phyloP scores from a whole-genome alignment of 2,329 filamentous ascomycete genomes.

The Alternaria conjuncta region DNA sequence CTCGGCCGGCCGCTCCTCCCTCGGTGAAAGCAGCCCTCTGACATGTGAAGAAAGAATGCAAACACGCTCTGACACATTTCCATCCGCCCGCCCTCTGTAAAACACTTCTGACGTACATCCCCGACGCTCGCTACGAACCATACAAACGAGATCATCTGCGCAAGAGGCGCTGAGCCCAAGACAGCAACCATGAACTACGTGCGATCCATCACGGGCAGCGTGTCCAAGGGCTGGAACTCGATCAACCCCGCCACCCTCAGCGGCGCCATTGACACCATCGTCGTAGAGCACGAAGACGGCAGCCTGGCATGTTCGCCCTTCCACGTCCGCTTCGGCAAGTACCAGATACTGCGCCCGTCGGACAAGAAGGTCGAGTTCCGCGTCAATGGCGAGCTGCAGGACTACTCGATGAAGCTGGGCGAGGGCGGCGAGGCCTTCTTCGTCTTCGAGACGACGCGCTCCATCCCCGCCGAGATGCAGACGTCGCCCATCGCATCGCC shows the following conservation, averaged over 20 bases:
- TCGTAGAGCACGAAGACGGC: constrained; percentile 94
- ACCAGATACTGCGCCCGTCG: constrained; percentile 89
- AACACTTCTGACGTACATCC: constrained; percentile 5
- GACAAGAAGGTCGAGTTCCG: constrained; percentile 99
- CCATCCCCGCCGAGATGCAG: constrained; percentile 90
- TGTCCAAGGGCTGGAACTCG: constrained; percentile 99
- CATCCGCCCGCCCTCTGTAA: neutral
- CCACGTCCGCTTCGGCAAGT: constrained; percentile 98
- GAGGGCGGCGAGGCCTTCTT: constrained; percentile 99
- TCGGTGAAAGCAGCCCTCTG: constrained; percentile 4
- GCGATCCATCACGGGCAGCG: constrained; percentile 89
- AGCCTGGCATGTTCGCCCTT: constrained; percentile 91
- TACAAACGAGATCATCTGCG: neutral
- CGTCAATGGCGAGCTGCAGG: constrained; percentile 89
- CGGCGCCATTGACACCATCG: constrained; percentile 98
- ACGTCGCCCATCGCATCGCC: constrained; percentile 94
- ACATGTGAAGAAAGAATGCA: constrained; percentile 14
- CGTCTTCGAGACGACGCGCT: constrained; percentile 92
- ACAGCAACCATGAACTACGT: constrained; percentile 88
- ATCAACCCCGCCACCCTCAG: constrained; percentile 98
- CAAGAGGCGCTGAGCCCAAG: constrained; percentile 10
- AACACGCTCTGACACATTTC: neutral
- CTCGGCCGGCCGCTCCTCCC: neutral
- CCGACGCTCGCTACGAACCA: neutral
- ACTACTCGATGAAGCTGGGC: constrained; percentile 97